phyloP scores from a whole-genome alignment of 306 rosid species.

The Alnus rubra region DNA sequence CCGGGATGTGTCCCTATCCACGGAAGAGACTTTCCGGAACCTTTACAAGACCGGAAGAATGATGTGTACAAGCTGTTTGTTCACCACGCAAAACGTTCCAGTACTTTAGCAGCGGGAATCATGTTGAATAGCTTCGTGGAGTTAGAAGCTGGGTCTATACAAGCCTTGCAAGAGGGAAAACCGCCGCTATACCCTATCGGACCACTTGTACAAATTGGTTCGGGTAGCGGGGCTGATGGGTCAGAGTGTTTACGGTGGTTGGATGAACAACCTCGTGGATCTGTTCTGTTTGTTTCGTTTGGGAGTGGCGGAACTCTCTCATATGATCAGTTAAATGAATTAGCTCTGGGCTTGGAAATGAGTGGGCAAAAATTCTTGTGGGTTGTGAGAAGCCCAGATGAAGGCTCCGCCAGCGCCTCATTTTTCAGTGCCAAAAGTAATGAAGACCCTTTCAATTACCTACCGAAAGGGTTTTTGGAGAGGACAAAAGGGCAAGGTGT shows the following conservation, averaged over 20 bases:
- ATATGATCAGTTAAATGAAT: constrained; percentile 30
- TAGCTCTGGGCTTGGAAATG: constrained; percentile 47
- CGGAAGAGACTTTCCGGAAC: constrained; percentile 52
- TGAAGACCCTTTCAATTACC: too few species aligned
- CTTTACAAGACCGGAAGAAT: constrained; percentile 55
- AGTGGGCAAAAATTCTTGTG: constrained; percentile 46
- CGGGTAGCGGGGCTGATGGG: background rate
- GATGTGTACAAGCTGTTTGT: constrained; percentile 58
- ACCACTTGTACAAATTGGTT: too few species aligned
- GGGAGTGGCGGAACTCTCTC: constrained; percentile 56
- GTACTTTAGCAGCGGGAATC: constrained; percentile 44
- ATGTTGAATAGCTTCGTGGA: constrained; percentile 59
- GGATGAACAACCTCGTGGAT: constrained; percentile 46
- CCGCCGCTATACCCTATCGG: constrained; percentile 63
- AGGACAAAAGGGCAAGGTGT: too few species aligned
- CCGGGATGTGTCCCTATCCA: constrained; percentile 66
- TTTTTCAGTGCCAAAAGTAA: too few species aligned
- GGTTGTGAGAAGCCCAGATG: constrained; percentile 44
- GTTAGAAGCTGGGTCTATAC: constrained; percentile 52
- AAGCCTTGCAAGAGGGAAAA: constrained; percentile 29
- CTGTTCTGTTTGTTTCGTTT: constrained; percentile 42
- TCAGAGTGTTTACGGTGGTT: constrained; percentile 45
- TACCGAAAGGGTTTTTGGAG: too few species aligned
- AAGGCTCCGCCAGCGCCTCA: too few species aligned
- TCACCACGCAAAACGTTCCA: constrained; percentile 42